phyloP scores from a whole-genome alignment of 495 filamentous ascomycete species.

The Hypoxylon cercidicola region DNA sequence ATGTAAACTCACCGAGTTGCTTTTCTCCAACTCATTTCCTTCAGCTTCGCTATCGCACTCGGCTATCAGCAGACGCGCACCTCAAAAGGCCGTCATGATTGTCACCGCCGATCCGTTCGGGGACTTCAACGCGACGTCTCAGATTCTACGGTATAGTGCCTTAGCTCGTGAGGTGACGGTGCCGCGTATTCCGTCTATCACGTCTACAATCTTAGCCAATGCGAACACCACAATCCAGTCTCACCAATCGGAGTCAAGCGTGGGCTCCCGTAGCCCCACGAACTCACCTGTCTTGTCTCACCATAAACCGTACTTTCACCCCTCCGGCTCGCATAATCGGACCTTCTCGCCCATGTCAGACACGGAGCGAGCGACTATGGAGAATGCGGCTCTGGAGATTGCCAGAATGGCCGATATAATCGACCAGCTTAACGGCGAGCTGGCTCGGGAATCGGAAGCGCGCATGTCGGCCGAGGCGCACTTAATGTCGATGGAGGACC shows the following conservation, averaged over 20 bases:
- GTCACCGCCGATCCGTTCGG: conserved; percentile 94
- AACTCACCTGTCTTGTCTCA: conserved; percentile 47
- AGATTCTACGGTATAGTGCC: conserved; percentile 95
- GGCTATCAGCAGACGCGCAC: conserved; percentile 57
- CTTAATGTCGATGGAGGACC: conserved; percentile 70
- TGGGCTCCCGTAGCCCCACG: conserved; percentile 46
- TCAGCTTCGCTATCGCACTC: conserved; percentile 62
- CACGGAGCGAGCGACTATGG: conserved; percentile 73
- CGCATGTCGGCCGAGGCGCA: conserved; percentile 69
- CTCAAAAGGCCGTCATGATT: conserved; percentile 94
- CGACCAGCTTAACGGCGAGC: conserved; percentile 74
- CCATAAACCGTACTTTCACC: conserved; percentile 49
- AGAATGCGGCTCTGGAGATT: conserved; percentile 78
- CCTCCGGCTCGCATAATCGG: conserved; percentile 51
- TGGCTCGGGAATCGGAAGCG: conserved; percentile 63
- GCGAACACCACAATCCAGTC: conserved; percentile 61
- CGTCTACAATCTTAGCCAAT: conserved; percentile 56
- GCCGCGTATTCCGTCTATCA: conserved; percentile 83
- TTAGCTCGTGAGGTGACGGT: conserved; percentile 93
- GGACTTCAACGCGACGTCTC: conserved; percentile 95
- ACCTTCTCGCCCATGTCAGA: conserved; percentile 59
- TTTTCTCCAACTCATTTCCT: conserved; percentile 96
- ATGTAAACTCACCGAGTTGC: conserved; percentile 94
- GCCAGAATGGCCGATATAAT: conserved; percentile 77
- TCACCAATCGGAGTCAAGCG: conserved; percentile 41